A percentile compares a stretch with the other conserved stretches of the same genome.
phyloP scores from a whole-genome alignment of 768 basidiomycete species.

The Calocera cornea region DNA sequence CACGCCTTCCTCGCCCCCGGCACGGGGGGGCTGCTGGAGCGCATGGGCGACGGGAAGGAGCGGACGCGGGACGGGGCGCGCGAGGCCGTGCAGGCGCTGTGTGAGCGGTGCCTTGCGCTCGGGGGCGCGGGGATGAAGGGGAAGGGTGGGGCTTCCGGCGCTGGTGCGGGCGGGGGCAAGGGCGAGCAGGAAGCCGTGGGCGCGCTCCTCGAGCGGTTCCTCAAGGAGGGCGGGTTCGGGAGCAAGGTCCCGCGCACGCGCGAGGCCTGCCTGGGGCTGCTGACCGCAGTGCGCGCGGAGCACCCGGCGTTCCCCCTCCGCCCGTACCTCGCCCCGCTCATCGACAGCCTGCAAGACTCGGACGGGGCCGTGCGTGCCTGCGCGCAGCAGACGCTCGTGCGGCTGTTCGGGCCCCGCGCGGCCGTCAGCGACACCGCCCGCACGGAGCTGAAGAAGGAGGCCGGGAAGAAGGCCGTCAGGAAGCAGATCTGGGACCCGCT shows the following conservation, averaged over 20 bases:
- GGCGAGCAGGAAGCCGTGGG: constrained; percentile 61
- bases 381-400: constrained; percentile 64
- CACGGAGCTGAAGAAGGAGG: constrained; percentile 84
- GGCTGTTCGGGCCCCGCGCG: constrained; percentile 64
- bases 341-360: constrained; percentile 77
- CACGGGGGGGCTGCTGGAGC: constrained; percentile 50
- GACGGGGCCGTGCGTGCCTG: constrained; percentile 83
- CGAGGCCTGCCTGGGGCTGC: constrained; percentile 66
- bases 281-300: constrained; percentile 58
- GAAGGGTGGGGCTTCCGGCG: constrained; percentile 26
- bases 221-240: constrained; percentile 56
- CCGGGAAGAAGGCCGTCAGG: constrained; percentile 71
- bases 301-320: constrained; percentile 67
- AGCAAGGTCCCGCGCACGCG: constrained; percentile 79
- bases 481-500: constrained; percentile 77
- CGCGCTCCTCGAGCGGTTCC: constrained; percentile 50
- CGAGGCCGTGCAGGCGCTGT: constrained; percentile 60
- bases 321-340: constrained; percentile 63
- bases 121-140: constrained; percentile 32
- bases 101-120: constrained; percentile 45
- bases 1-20: constrained; percentile 57
- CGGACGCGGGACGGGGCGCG: constrained; percentile 58
- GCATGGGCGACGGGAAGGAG: constrained; percentile 66
- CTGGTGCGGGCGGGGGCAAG: not conserved
- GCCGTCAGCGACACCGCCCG: constrained; percentile 75